Evolutionary conservation across 2,329 filamentous ascomycete genomes (phyloP), one percentile per base, ranked within the genome.

Genomic region (Xylaria polymorpha): DNA sequence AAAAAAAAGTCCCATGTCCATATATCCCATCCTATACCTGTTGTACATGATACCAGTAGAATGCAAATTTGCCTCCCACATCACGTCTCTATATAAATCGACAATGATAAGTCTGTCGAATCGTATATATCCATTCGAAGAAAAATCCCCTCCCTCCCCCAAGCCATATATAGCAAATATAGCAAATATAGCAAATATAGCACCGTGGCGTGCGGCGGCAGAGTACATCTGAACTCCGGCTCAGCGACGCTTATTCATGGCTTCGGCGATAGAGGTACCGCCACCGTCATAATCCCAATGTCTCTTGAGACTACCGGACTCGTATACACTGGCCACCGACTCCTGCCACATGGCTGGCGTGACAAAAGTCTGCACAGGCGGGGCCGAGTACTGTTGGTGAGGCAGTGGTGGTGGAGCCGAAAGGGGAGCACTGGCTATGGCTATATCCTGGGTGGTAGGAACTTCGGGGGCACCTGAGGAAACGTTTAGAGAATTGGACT

Each of bases 311-410:
- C 88, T 88, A 51, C 88, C 87, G 25, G 67, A 69, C 74, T 91
- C 88, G 77, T 91, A 91, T 5, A 91, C 89, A 72, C 87, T 90
- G 14, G 89, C 89, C 64, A 92, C 90, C 14, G 88, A 90, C 76
- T 92, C 88, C 77, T 91, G 90, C 90, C 90, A 92, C 90, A 92
- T 92, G 68, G 88, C 89, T 4, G 90, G 89, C 10, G 89, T 92
- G 71, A 92, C 86, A 76, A 91, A 92, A 35, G 83, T 84, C 66
- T 86, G 83, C 59, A 88, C 83, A 2, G 87, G 82, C 8, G 86
- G 82, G 35, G 84, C 81, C 37, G 86, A 81, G 76, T 87, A 90
- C 71, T 86, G 84, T 69, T 85, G 82, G 61, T 84, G 81, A 3
- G 84, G 80, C 56, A 87, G 79, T 46, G 83, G 80, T 64, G 85